phyloP scores from a whole-genome alignment of 495 filamentous ascomycete genomes.

The Letharia columbiana region DNA sequence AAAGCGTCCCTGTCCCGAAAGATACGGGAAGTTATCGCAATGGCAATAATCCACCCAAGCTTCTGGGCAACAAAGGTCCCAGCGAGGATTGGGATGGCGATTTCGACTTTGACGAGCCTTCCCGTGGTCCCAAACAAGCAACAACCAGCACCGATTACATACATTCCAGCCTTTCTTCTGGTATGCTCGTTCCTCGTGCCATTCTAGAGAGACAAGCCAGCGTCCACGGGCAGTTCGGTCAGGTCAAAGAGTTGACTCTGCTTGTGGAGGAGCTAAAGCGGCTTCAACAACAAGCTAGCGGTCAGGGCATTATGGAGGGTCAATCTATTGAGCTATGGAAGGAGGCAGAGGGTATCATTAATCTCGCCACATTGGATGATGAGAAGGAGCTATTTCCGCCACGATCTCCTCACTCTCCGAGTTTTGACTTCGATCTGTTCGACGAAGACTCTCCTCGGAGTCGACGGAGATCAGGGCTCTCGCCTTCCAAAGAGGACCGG shows the following conservation, averaged over 20 bases:
- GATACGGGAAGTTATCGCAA: constrained; percentile 49
- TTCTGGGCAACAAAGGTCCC: constrained; percentile 68
- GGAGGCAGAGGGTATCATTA: constrained; percentile 82
- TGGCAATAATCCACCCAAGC: constrained; percentile 61
- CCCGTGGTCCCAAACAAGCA: constrained; percentile 29
- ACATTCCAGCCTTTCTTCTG: constrained; percentile 32
- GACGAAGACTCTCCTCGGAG: constrained; percentile 46
- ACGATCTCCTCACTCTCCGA: constrained; percentile 43
- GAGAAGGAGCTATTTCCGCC: constrained; percentile 45
- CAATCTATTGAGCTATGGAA: constrained; percentile 61
- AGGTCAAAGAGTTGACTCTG: constrained; percentile 75
- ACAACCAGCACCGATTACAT: constrained; percentile 25
- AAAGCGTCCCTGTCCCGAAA: constrained; percentile 84
- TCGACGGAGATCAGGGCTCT: constrained; percentile 18
- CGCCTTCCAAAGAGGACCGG: constrained; percentile 18
- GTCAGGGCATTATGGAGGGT: constrained; percentile 56
- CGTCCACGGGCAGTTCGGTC: constrained; percentile 76
- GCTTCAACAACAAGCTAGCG: constrained; percentile 51
- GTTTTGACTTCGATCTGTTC: constrained; percentile 50
- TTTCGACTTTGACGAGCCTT: constrained; percentile 62
- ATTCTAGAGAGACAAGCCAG: constrained; percentile 80
- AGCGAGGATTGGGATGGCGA: constrained; percentile 83
- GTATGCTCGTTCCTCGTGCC: constrained; percentile 69
- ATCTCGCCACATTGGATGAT: constrained; percentile 74
- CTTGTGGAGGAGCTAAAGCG: constrained; percentile 75